Evolutionary conservation across 225 moss, liverwort and hornwort species (phyloP), one percentile per base, ranked within the genome.

Genomic region (Polytrichum commune): DNA sequence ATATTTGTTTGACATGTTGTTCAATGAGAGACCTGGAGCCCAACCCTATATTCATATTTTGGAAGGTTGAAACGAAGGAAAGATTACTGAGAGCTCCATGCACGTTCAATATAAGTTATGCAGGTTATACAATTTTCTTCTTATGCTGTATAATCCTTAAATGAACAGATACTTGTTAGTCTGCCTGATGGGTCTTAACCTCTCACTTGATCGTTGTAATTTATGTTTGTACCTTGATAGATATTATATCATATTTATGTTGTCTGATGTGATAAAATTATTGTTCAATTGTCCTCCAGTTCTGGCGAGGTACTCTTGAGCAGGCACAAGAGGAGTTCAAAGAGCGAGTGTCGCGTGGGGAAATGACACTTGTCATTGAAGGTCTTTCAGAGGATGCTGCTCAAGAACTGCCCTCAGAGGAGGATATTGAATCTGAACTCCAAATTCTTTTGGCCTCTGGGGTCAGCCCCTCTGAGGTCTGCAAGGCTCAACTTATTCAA

Each of bases 261-360:
- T 13, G 46, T 46, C 46, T 13, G 13, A 4, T 13, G 13, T 46
- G 46, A 16, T 46, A 13, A 46, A 46, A 0, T 46, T 16, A 13
- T 46, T 46, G 13, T 16, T 46, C 46, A 46, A 46, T 13, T 46
- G 13, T 46, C 46, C 77, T 69, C 25, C 76, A 98, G 95, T 98
- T 98, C 65, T 98, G 98, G 95, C 82, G 98, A 7, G 95, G 98
- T 65, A 91, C 88, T 63, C 77, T 98, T 55, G 77, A 79, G 76
- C 82, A 95, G 69, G 86, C 95, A 26, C 93, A 76, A 35, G 80
- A 27, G 56, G 91, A 93, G 69, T 98, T 92, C 68, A 80, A 82
- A 70, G 79, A 80, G 35, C 89, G 91, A 26, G 81, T 35, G 55
- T 89, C 91, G 24, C 91, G 93, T 69, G 95, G 95, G 73, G 95